phyloP scores from a whole-genome alignment of 441 rosid genomes.

The Eugenia klotzschiana region DNA sequence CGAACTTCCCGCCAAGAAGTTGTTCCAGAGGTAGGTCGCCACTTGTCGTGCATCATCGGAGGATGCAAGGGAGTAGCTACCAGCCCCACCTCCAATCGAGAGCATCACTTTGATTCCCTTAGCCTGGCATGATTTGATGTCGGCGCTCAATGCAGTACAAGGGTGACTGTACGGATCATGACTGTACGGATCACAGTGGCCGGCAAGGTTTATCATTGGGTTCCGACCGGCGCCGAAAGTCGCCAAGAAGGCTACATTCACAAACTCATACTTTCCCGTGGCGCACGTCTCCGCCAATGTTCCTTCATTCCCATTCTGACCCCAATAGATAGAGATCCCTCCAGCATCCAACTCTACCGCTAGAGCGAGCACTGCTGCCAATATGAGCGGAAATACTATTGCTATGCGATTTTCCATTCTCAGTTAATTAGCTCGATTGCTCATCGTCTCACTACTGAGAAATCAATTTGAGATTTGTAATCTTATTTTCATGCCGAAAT shows the following conservation, averaged over 20 bases:
- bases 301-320: not conserved
- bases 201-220: not conserved
- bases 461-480: not conserved
- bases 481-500: not conserved
- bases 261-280: slow-evolving; percentile 1
- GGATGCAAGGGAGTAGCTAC: not conserved
- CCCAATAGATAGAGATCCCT: slow-evolving; percentile 4
- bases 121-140: slow-evolving; percentile 1
- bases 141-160: not conserved
- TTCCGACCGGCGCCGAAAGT: not conserved
- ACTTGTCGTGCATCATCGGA: not conserved
- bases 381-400: not conserved
- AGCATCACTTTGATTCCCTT: slow-evolving; percentile 3
- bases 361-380: not conserved
- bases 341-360: not conserved
- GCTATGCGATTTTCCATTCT: not conserved
- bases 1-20: slow-evolving; percentile 1
- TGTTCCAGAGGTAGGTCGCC: slow-evolving; percentile 1
- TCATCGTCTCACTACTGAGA: not conserved
- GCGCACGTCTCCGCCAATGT: not conserved
- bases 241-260: not conserved
- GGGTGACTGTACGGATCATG: not conserved
- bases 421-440: not conserved
- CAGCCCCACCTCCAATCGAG: not conserved
- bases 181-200: not conserved